Percentiles rank a stretch among this genome's conserved stretches.
Evolutionary conservation across 148 eudicot species (phyloP).

Genomic region (Rhododendron vialii): DNA sequence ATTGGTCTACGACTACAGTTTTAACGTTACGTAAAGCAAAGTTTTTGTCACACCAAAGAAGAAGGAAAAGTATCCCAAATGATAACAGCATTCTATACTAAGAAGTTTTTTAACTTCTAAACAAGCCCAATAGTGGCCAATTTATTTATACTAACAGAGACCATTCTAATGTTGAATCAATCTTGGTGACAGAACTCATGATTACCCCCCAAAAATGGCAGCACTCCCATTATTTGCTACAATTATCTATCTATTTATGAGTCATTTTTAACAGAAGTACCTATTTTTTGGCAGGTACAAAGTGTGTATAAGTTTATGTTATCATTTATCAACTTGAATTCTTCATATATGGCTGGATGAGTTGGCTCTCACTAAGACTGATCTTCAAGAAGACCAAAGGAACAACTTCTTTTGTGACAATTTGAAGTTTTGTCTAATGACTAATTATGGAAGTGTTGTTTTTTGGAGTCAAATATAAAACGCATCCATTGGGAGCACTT

Average conservation of each 20-base stretch:
- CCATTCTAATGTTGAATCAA: background rate
- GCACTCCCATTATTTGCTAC: background rate
- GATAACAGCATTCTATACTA: background rate
- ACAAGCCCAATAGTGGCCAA: background rate
- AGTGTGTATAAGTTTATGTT: too few relatives aligned
- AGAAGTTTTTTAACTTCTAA: background rate
- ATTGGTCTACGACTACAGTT: background rate
- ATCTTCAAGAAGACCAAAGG: too few relatives aligned
- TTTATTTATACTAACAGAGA: background rate
- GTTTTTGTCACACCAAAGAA: background rate
- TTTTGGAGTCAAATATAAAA: too few relatives aligned
- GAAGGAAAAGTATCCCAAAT: background rate
- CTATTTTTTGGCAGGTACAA: background rate
- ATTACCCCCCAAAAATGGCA: background rate
- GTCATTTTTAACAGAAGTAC: background rate
- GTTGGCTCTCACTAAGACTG: too few relatives aligned
- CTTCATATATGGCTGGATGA: too few relatives aligned
- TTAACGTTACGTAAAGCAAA: background rate
- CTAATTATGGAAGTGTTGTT: too few relatives aligned
- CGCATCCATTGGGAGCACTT: too few relatives aligned
- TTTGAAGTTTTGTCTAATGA: too few relatives aligned
- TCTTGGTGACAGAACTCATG: background rate
- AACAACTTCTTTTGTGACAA: too few relatives aligned
- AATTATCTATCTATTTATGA: background rate
- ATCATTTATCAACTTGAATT: too few relatives aligned